Percentiles rank a stretch among this genome's conserved stretches.
Evolutionary conservation across 2,329 filamentous ascomycete species (phyloP).

Genomic region (Penicillium janthinellum): DNA sequence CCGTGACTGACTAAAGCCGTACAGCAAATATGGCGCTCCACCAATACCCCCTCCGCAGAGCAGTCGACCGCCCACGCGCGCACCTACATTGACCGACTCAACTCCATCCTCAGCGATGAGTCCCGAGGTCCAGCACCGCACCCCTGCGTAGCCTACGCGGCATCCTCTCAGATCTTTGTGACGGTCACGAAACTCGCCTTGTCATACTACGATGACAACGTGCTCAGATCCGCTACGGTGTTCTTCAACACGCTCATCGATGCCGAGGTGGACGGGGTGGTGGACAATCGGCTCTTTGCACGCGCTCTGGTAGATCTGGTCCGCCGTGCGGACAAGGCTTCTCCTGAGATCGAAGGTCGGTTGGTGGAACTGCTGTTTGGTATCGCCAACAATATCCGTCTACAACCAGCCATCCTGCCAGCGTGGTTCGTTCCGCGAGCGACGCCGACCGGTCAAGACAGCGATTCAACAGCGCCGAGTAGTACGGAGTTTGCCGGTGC

Average conservation of each 20-base stretch:
- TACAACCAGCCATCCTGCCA: slow-evolving; percentile 81
- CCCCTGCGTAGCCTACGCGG: slow-evolving; percentile 85
- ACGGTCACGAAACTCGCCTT: slow-evolving; percentile 87
- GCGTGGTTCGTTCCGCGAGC: slow-evolving; percentile 80
- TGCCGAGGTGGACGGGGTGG: slow-evolving; percentile 92
- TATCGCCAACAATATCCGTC: slow-evolving; percentile 91
- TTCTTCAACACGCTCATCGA: slow-evolving; percentile 93
- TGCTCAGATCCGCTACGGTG: slow-evolving; percentile 80
- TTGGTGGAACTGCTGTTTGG: slow-evolving; percentile 94
- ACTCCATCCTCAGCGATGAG: slow-evolving; percentile 79
- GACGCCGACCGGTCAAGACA: slow-evolving; percentile 39
- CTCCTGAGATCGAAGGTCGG: slow-evolving; percentile 79
- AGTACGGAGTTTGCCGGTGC: slow-evolving; percentile 76
- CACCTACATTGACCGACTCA: slow-evolving; percentile 58
- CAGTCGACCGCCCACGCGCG: slow-evolving; percentile 54
- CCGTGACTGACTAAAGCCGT: slow-evolving; percentile 9
- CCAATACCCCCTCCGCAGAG: slow-evolving; percentile 54
- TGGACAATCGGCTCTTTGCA: slow-evolving; percentile 83
- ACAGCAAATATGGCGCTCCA: slow-evolving; percentile 63
- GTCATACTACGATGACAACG: slow-evolving; percentile 78
- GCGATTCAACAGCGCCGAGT: slow-evolving; percentile 46
- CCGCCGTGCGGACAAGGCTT: slow-evolving; percentile 67
- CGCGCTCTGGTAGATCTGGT: slow-evolving; percentile 84
- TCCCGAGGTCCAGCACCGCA: slow-evolving; percentile 85
- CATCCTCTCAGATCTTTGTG: slow-evolving; percentile 84